Base-by-base conservation (phyloP, 179 eudicot species). In the Camellia oleifera region DNA sequence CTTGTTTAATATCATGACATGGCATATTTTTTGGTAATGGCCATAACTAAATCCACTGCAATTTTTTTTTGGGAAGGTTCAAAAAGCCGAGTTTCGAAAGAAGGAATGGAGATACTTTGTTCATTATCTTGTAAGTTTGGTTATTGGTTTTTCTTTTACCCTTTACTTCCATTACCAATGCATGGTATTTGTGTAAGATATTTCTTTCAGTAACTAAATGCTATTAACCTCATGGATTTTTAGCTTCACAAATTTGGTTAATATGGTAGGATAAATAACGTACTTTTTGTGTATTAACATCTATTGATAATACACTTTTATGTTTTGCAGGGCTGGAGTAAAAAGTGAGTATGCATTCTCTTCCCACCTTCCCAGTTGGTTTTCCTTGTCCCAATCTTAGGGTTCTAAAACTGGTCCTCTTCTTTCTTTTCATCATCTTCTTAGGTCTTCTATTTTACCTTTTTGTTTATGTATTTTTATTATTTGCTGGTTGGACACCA, bases 271-370 rank as follows among this genome's bases (percentile, higher is more conserved):
- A 40, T 62, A 42, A 56, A 54, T 44, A 44, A 53, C 71, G 40
- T 23, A 53, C 17, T 56, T 54, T 60, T 32, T 45, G 40, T 20
- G 44, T 54, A 65, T 69, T 58, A 57, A 32, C 57, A 74, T 77
- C 69, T 71, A 81, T 20, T 86, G 78, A 76, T 77, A 50, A 52
- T 75, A 61, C 56, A 42, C 13, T 73, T 81, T 80, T 75, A 66
- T 81, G 79, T 81, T 82, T 84, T 92, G 90, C 98, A 95, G 98
- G 98, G 98, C 71, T 95, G 98, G 98, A 95, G 88, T 86, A 95
- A 95, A 83, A 95, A 93, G 98, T 94, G 85, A 91, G 97, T 83
- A 76, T 46, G 23, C 23, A 11, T 67, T 75, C 46, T 74, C 70
- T 77, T 60, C 45, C 18, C 45, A 72, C 60, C 44, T 42, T 18